Conservation (phyloP, 345 rosid genomes). For the Cardamine chenopodiifolia region DNA sequence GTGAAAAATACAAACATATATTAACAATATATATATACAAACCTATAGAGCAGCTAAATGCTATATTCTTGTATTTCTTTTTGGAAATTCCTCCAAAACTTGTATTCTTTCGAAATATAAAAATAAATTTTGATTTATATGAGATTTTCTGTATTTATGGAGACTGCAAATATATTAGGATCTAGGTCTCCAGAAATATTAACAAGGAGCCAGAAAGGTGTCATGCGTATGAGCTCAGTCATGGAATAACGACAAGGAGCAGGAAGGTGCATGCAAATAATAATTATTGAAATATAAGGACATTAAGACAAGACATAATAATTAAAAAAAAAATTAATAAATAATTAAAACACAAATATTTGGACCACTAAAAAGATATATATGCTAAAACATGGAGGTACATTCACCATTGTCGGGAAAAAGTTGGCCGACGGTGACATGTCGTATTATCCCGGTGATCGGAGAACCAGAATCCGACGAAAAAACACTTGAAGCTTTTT, state of each 20-base stretch:
- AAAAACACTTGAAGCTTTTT: neutral
- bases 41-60: no score
- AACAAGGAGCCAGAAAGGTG: no score
- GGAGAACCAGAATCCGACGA: conserved; percentile 22
- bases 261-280: conserved; percentile 1
- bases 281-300: neutral
- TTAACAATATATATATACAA: no score
- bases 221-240: neutral
- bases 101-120: no score
- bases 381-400: conserved; percentile 19
- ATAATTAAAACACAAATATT: conserved; percentile 6
- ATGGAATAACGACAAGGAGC: neutral
- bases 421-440: conserved; percentile 25
- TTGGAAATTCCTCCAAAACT: no score
- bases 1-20: no score
- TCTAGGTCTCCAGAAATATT: no score
- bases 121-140: neutral
- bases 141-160: neutral
- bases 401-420: conserved; percentile 15
- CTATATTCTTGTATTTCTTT: no score
- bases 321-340: no score
- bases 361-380: neutral
- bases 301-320: conserved; percentile 13
- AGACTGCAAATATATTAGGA: neutral
- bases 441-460: conserved; percentile 21